Conservation (phyloP, 2,329 filamentous ascomycete genomes). For the Didymella lethalis region DNA sequence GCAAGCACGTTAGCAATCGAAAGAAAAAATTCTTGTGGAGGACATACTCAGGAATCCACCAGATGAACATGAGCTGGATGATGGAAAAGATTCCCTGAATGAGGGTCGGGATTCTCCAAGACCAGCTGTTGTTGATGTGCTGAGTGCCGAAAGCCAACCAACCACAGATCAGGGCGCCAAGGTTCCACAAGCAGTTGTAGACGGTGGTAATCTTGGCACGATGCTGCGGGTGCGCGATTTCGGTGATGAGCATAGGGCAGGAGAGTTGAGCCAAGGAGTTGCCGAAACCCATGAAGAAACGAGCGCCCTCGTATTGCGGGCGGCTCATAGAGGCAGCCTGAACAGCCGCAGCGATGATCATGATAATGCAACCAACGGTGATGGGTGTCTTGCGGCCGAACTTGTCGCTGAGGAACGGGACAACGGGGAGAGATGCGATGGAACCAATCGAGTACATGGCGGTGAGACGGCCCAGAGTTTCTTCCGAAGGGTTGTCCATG, state of each 20-base stretch:
- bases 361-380: background rate
- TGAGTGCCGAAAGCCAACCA: constrained; percentile 18
- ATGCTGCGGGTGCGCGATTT: constrained; percentile 53
- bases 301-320: constrained; percentile 61
- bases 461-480: background rate
- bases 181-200: constrained; percentile 46
- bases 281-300: constrained; percentile 70
- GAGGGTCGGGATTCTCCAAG: background rate
- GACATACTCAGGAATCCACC: background rate
- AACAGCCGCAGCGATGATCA: constrained; percentile 1
- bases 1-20: background rate
- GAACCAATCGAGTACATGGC: background rate
- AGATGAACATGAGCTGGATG: background rate
- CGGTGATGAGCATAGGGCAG: constrained; percentile 50
- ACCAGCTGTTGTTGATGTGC: background rate
- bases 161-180: constrained; percentile 51
- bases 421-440: background rate
- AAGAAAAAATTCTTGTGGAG: background rate
- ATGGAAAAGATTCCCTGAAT: background rate
- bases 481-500: background rate
- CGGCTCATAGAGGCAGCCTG: constrained; percentile 22
- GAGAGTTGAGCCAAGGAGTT: constrained; percentile 63
- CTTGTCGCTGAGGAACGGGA: background rate
- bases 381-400: background rate
- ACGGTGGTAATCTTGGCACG: constrained; percentile 41